Percentiles rank a stretch among this genome's conserved stretches.
Evolutionary conservation across 2,329 filamentous ascomycete species (phyloP).

Genomic region (Talaromyces albobiverticillius): DNA sequence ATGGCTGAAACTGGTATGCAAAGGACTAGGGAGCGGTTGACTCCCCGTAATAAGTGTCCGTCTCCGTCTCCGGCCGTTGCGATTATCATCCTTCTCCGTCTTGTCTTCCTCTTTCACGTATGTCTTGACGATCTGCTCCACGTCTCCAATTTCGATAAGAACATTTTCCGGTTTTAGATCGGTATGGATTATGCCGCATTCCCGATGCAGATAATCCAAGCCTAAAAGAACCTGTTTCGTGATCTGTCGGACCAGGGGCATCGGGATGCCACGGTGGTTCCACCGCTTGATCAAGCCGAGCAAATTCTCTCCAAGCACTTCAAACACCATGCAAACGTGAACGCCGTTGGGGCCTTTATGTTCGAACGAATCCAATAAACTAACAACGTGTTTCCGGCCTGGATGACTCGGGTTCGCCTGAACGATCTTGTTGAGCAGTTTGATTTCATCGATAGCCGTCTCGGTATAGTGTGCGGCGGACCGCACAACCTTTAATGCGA

Average conservation of each 20-base stretch:
- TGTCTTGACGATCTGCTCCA: conserved; percentile 96
- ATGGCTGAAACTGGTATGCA: conserved; percentile 87
- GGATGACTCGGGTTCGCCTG: conserved; percentile 93
- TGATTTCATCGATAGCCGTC: conserved; percentile 98
- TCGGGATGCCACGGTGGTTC: conserved; percentile 96
- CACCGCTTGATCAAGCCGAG: conserved; percentile 95
- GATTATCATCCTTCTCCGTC: conserved; percentile 74
- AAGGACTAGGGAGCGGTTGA: conserved; percentile 88
- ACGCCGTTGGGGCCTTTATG: conserved; percentile 95
- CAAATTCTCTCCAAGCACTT: conserved; percentile 93
- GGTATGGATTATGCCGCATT: conserved; percentile 98
- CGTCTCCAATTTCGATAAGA: conserved; percentile 96
- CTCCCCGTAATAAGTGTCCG: conserved; percentile 95
- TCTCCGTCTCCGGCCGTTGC: conserved; percentile 84
- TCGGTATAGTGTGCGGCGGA: conserved; percentile 98
- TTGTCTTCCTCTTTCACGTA: conserved; percentile 73
- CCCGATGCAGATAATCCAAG: conserved; percentile 91
- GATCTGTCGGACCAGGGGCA: conserved; percentile 96
- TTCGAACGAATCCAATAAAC: conserved; percentile 92
- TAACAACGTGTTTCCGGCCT: conserved; percentile 92
- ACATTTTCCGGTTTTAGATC: conserved; percentile 98
- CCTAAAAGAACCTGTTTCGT: conserved; percentile 96
- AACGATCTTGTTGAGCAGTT: conserved; percentile 94
- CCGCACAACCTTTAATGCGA: conserved; percentile 95
- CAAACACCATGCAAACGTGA: conserved; percentile 99